Conservation (phyloP, 768 basidiomycete species). For the Russula virescens region DNA sequence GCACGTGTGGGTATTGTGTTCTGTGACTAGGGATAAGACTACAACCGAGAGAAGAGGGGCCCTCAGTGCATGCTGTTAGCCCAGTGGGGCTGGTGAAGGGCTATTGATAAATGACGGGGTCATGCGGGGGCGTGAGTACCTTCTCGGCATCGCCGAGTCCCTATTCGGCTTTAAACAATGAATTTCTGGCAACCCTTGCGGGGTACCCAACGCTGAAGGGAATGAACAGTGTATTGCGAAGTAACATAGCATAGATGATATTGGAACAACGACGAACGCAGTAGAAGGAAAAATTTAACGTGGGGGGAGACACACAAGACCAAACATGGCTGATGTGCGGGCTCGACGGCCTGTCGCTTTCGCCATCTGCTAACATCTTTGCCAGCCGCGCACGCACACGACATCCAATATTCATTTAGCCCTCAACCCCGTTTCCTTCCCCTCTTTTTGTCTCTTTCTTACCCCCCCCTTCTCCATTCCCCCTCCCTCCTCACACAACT, state of each 20-base stretch:
- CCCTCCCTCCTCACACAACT: neutral
- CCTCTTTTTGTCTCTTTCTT: neutral
- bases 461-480: neutral
- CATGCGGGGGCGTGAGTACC: neutral
- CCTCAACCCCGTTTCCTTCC: constrained; percentile 13
- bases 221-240: too few species aligned
- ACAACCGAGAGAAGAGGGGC: neutral
- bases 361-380: neutral
- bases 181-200: too few species aligned
- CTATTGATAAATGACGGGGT: too few species aligned
- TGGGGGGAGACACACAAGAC: constrained; percentile 4
- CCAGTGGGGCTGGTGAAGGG: too few species aligned
- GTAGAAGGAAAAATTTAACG: neutral
- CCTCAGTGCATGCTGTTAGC: neutral
- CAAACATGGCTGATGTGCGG: constrained; percentile 13
- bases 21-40: neutral
- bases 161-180: too few species aligned
- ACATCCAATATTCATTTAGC: constrained; percentile 7
- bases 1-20: neutral
- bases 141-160: neutral
- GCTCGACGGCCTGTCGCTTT: neutral
- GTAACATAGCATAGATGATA: neutral
- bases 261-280: too few species aligned
- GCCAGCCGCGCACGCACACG: constrained; percentile 14
- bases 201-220: too few species aligned